Evolutionary conservation across 208 protist species (phyloP).

Genomic region (Acanthamoeba royreba): DNA sequence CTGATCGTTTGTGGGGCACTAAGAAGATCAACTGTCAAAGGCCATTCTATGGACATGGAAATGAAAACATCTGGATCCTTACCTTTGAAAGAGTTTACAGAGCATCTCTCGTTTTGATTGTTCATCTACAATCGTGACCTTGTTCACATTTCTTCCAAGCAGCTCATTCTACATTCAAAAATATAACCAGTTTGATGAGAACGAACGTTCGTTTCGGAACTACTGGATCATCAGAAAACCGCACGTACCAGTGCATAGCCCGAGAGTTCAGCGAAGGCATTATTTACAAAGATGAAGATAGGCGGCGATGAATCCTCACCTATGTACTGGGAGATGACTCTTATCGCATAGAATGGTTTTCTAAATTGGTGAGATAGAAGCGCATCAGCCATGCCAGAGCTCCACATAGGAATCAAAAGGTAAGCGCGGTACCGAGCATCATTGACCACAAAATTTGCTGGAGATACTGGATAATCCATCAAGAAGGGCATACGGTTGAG

Average conservation of each 20-base stretch:
- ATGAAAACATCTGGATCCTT: background rate
- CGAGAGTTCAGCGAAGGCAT: background rate
- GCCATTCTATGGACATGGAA: background rate
- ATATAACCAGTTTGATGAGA: too few species aligned
- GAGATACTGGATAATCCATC: background rate
- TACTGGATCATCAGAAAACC: background rate
- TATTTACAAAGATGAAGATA: constrained; percentile 30
- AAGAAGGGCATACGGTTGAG: constrained; percentile 29
- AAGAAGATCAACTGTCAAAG: too few species aligned
- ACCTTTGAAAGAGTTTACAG: background rate
- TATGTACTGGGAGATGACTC: constrained; percentile 11
- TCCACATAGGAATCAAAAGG: too few species aligned
- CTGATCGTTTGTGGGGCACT: constrained; percentile 22
- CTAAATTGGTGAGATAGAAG: background rate
- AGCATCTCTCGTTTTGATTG: background rate
- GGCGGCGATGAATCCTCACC: background rate
- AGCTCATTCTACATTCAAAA: constrained; percentile 12
- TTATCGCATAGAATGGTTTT: background rate
- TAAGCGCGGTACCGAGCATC: constrained; percentile 4
- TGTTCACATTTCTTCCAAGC: background rate
- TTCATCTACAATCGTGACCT: background rate
- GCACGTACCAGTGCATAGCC: background rate
- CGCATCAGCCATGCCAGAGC: background rate
- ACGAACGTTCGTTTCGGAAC: too few species aligned
- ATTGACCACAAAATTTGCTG: background rate